Evolutionary conservation across 495 filamentous ascomycete species (phyloP), one percentile per base, ranked within the genome.

Genomic region (Aspergillus homomorphus): DNA sequence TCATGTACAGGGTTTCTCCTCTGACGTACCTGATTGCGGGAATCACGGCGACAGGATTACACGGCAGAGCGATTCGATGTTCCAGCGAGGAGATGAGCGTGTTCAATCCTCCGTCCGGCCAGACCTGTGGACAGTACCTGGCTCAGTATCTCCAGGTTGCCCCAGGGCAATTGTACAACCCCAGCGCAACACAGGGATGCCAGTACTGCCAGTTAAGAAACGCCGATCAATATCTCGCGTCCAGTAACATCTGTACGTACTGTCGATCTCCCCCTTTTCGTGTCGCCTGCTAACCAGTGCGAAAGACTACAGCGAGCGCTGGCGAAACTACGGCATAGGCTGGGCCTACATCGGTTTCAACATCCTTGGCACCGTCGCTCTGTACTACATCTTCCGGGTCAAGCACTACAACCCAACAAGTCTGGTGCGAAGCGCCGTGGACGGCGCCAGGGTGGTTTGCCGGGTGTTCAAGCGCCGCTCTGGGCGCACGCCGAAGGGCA

Each of bases 11-110:
- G 49, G 69, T 78, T 45, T 77, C 76, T 0, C 80, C 81, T 0
- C 67, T 84, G 46, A 86, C 83, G 1, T 89, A 87, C 60, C 70
- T 85, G 14, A 73, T 87, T 48, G 71, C 79, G 20, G 80, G 79
- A 23, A 67, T 85, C 48, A 74, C 78, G 0, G 73, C 61, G 4
- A 80, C 81, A 14, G 77, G 74, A 6, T 69, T 84, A 49, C 74
- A 80, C 51, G 68, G 64, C 2, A 64, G 75, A 3, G 49, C 59
- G 0, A 76, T 85, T 30, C 53, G 62, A 6, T 85, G 82, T 69
- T 62, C 74, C 12, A 45, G 45, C 0, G 67, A 64, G 42, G 83
- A 86, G 60, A 62, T 83, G 22, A 80, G 77, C 30, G 68, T 77
- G 0, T 85, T 85, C 64, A 65, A 77, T 28, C 74, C 83, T 1